A percentile compares a stretch with the other conserved stretches of the same genome.
Conservation (phyloP, 306 rosid genomes). For the Gleditsia sinensis region DNA sequence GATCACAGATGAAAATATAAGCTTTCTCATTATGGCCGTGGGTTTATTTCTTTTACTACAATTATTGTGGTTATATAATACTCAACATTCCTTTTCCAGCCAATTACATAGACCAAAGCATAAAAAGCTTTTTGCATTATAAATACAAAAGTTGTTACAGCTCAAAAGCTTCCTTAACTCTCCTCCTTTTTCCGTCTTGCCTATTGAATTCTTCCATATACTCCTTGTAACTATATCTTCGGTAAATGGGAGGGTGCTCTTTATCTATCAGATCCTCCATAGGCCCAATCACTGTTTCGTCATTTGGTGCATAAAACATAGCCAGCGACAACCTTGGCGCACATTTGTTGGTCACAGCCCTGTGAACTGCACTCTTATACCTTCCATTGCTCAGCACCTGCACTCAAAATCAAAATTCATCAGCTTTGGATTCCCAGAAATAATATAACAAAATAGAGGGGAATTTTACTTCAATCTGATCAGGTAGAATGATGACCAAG, state of each 20-base stretch:
- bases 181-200: slow-evolving; percentile 43
- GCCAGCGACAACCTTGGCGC: slow-evolving; percentile 32
- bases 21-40: no score
- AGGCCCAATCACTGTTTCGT: slow-evolving; percentile 36
- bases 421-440: not conserved
- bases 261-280: slow-evolving; percentile 43
- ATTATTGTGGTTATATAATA: no score
- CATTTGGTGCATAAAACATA: slow-evolving; percentile 50
- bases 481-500: slow-evolving; percentile 15
- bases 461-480: no score
- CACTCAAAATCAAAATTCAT: not conserved
- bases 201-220: slow-evolving; percentile 30
- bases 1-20: no score
- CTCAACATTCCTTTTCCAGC: no score
- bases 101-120: no score
- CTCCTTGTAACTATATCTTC: slow-evolving; percentile 30
- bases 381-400: slow-evolving; percentile 48
- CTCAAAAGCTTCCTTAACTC: slow-evolving; percentile 46
- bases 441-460: not conserved
- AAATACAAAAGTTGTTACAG: not conserved
- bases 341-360: slow-evolving; percentile 42
- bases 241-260: slow-evolving; percentile 35
- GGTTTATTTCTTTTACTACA: no score
- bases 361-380: slow-evolving; percentile 48
- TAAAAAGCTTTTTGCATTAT: no score